A percentile compares a stretch with the other conserved stretches of the same genome.
Evolutionary conservation across 2,329 filamentous ascomycete genomes (phyloP).

Genomic region (Aspergillus ibericus): DNA sequence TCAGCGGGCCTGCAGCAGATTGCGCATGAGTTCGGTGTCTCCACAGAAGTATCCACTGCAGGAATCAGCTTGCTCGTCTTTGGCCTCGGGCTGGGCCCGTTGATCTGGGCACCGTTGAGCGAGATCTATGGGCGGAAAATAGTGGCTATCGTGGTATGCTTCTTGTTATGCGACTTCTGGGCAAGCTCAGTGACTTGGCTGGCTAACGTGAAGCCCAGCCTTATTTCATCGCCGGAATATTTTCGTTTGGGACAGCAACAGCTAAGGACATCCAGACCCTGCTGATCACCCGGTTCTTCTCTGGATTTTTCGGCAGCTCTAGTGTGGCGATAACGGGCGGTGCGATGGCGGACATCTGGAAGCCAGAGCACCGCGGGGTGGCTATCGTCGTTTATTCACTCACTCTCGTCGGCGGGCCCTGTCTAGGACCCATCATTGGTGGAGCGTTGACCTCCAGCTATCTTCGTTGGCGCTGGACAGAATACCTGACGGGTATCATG

Average conservation of each 20-base stretch:
- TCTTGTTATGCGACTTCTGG: not conserved
- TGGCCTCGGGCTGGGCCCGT: not conserved
- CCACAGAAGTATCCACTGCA: not conserved
- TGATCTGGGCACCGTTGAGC: not conserved
- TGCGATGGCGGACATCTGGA: not conserved
- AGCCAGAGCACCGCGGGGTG: not conserved
- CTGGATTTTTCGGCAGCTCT: not conserved
- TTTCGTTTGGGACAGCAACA: not conserved
- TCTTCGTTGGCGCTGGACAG: not conserved
- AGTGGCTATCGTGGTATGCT: not conserved
- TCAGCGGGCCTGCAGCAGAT: not conserved
- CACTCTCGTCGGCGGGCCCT: not conserved
- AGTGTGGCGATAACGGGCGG: not conserved
- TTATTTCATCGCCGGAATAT: not conserved
- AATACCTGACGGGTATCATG: not conserved
- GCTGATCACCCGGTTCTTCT: not conserved
- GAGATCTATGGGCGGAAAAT: not conserved
- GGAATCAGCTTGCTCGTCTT: not conserved
- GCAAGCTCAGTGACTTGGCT: not conserved
- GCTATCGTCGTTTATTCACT: not conserved
- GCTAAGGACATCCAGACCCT: not conserved
- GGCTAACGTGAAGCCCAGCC: not conserved
- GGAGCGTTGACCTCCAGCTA: not conserved
- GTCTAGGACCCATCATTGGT: not conserved
- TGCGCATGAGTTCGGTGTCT: not conserved